phyloP scores from a whole-genome alignment of 1,139 yeast species.

The Hyphopichia fennica region DNA sequence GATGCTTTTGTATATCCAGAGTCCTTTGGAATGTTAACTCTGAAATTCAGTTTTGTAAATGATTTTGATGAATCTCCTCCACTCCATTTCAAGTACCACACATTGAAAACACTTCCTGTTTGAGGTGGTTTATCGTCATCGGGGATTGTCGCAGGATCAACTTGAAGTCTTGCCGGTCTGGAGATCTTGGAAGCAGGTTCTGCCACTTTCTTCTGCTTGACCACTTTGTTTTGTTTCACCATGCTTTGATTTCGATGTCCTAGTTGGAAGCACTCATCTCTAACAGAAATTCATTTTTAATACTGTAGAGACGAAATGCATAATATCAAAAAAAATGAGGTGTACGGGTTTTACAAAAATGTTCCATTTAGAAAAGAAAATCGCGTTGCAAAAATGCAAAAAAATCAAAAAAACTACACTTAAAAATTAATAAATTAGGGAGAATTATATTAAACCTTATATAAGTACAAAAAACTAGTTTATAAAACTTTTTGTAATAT shows the following conservation, averaged over 20 bases:
- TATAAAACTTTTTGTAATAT: background rate
- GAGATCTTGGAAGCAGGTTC: background rate
- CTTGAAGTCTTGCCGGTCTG: slow-evolving; percentile 61
- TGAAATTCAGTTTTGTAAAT: slow-evolving; percentile 35
- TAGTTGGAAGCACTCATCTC: too few species aligned
- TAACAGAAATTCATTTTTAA: too few species aligned
- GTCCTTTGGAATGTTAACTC: slow-evolving; percentile 63
- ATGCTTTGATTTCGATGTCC: too few species aligned
- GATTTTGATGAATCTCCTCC: slow-evolving; percentile 54
- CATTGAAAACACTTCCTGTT: slow-evolving; percentile 76
- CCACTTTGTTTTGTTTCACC: background rate
- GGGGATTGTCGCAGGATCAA: slow-evolving; percentile 61
- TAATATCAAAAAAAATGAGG: too few species aligned
- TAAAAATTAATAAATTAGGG: too few species aligned
- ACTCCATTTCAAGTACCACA: slow-evolving; percentile 90
- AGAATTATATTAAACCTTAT: background rate
- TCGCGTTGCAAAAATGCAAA: background rate
- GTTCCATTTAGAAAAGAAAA: too few species aligned
- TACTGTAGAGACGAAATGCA: too few species aligned
- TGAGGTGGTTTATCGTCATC: slow-evolving; percentile 74
- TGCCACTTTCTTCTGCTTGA: background rate
- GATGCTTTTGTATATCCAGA: slow-evolving; percentile 73
- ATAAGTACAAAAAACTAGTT: background rate
- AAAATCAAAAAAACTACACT: too few species aligned
- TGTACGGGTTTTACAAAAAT: too few species aligned